Percentiles rank a stretch among this genome's conserved stretches.
phyloP scores from a whole-genome alignment of 169 alveolate genomes.

The Cryptosporidium meleagridis region DNA sequence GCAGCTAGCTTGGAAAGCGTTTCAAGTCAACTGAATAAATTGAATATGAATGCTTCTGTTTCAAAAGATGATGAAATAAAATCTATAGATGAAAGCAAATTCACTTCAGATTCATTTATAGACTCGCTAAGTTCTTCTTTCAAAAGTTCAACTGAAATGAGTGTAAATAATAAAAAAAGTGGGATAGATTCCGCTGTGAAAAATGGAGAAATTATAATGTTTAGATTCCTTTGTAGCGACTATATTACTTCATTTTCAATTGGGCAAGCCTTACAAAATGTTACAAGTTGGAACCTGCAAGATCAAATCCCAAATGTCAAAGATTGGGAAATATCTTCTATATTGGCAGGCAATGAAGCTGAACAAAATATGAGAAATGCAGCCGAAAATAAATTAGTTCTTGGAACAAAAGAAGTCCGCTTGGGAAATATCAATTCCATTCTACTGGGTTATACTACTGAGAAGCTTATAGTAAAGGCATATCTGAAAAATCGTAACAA shows the following conservation, averaged over 20 bases:
- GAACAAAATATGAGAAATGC: background rate
- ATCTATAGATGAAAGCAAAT: background rate
- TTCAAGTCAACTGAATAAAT: conserved; percentile 15
- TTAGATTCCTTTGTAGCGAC: conserved; percentile 50
- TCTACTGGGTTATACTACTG: conserved; percentile 50
- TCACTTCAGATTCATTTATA: background rate
- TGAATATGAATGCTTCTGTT: background rate
- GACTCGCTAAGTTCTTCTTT: conserved; percentile 2
- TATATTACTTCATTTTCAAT: conserved; percentile 41
- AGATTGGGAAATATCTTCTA: conserved; percentile 41
- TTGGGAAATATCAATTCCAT: conserved; percentile 48
- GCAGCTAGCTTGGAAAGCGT: conserved; percentile 10
- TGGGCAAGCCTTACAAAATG: conserved; percentile 43
- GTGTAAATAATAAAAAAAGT: background rate
- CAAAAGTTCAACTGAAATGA: background rate
- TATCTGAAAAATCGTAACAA: background rate
- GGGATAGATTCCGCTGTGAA: conserved; percentile 12
- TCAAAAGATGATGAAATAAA: background rate
- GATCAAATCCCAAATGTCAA: conserved; percentile 45
- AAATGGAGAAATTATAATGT: conserved; percentile 50
- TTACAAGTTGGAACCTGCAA: conserved; percentile 56
- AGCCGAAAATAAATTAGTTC: conserved; percentile 28
- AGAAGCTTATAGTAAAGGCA: conserved; percentile 33
- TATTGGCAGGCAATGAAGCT: background rate
- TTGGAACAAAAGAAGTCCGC: conserved; percentile 33